Conservation (phyloP, 192 early-diverging fungal genomes). For the Coemansia sp. region DNA sequence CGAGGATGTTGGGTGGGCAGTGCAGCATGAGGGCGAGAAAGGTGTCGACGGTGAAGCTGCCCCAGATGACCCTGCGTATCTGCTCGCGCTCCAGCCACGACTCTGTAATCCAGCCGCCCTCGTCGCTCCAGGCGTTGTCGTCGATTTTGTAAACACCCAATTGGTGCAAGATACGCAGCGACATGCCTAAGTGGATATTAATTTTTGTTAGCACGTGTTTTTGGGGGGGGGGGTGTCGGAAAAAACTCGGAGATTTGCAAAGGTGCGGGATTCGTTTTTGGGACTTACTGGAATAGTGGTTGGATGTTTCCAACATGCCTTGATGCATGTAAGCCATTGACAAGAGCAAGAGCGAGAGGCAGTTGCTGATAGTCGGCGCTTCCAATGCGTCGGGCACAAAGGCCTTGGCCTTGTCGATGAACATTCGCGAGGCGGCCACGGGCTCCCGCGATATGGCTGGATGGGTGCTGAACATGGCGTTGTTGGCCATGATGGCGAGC, state of each 20-base stretch:
- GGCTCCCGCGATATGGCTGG: constrained; percentile 13
- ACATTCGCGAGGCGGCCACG: constrained; percentile 11
- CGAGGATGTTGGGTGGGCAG: constrained; percentile 30
- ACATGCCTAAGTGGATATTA: constrained; percentile 17
- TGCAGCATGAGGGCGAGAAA: constrained; percentile 47
- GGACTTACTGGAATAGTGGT: constrained; percentile 52
- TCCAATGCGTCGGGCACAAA: constrained; percentile 39
- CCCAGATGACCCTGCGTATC: constrained; percentile 39
- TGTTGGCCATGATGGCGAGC: constrained; percentile 44
- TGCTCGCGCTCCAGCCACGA: constrained; percentile 53
- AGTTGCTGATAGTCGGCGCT: constrained; percentile 16
- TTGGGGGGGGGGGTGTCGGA: not conserved
- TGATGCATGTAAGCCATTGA: constrained; percentile 36
- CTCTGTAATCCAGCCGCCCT: constrained; percentile 37
- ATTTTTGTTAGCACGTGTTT: constrained; percentile 4
- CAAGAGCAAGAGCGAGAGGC: constrained; percentile 36
- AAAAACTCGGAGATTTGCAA: constrained; percentile 2
- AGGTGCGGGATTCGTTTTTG: not conserved
- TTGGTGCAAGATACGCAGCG: constrained; percentile 41
- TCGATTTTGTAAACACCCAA: constrained; percentile 46
- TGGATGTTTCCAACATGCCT: constrained; percentile 32
- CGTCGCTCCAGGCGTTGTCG: constrained; percentile 31
- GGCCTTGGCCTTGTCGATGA: constrained; percentile 33
- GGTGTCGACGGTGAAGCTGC: constrained; percentile 43
- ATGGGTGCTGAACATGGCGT: constrained; percentile 36